A percentile compares a stretch with the other conserved stretches of the same genome.
These are phyloP conservation scores for Hyaloperonospora brassicae DNA, from an alignment of 352 stramenopile species.

Conservation along the genomic window DNA sequence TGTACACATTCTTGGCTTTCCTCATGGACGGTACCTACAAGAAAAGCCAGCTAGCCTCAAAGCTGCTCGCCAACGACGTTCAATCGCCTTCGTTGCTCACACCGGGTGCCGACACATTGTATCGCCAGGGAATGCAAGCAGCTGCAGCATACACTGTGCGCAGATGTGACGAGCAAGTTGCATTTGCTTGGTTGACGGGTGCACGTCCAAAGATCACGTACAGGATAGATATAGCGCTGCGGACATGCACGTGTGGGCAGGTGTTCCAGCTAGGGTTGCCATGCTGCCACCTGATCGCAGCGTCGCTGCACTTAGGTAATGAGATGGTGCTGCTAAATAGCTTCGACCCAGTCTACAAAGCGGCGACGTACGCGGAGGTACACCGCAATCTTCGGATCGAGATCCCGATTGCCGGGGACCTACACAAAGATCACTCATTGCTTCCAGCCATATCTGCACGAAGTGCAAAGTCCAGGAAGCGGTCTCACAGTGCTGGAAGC, in stretches of 20 bases:
- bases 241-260: constrained; percentile 56
- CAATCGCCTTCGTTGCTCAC: constrained; percentile 36
- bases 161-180: constrained; percentile 60
- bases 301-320: constrained; percentile 50
- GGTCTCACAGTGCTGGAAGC: constrained; percentile 22
- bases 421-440: constrained; percentile 63
- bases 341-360: constrained; percentile 72
- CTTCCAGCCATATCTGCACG: constrained; percentile 41
- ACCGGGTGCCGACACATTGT: constrained; percentile 51
- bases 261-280: constrained; percentile 71
- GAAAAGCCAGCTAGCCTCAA: constrained; percentile 58
- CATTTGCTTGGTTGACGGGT: constrained; percentile 61
- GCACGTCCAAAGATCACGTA: constrained; percentile 61
- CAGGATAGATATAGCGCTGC: constrained; percentile 47
- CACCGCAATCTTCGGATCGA: constrained; percentile 65
- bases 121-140: constrained; percentile 52
- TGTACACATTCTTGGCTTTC: constrained; percentile 73
- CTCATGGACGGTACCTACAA: constrained; percentile 71
- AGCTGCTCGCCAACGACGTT: constrained; percentile 26
- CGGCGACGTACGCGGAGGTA: constrained; percentile 43
- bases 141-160: constrained; percentile 51
- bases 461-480: constrained; percentile 57
- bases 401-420: constrained; percentile 59
- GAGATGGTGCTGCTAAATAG: constrained; percentile 47
- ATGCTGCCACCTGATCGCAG: constrained; percentile 72